These are phyloP conservation scores for Barnettozyma californica DNA, from an alignment of 805 yeast species.

Conservation along the genomic window DNA sequence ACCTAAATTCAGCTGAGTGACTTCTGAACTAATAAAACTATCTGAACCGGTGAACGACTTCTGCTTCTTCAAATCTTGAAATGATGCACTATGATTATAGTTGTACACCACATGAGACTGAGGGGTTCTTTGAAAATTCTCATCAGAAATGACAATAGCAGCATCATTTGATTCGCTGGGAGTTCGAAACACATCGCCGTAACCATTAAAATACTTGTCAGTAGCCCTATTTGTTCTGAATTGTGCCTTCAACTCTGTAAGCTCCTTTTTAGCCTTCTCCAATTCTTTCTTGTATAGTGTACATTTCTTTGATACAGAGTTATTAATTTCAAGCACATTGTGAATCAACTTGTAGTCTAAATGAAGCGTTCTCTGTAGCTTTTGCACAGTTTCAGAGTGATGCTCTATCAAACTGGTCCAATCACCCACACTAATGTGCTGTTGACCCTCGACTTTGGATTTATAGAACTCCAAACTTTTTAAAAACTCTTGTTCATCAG, in stretches of 20 bases:
- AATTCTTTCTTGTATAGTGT: constrained; percentile 1
- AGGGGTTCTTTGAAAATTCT: neutral
- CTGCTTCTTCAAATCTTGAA: neutral
- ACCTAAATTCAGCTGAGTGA: constrained; percentile 2
- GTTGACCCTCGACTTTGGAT: neutral
- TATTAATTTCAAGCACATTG: constrained; percentile 20
- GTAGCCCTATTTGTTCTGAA: neutral
- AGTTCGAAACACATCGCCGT: neutral
- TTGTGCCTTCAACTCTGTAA: neutral
- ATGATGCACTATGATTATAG: neutral
- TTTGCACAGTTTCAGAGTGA: constrained; percentile 1
- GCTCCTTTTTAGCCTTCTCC: neutral
- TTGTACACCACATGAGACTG: neutral
- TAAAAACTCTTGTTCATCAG: neutral
- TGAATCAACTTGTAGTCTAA: constrained; percentile 14
- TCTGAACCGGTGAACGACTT: neutral
- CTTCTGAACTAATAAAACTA: neutral
- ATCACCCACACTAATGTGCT: neutral
- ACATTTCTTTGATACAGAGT: constrained; percentile 7
- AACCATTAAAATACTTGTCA: neutral
- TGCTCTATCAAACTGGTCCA: constrained; percentile 4
- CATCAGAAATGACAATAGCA: neutral
- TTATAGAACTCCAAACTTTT: neutral
- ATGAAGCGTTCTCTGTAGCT: constrained; percentile 4
- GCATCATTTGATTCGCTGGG: neutral